Evolutionary conservation across 2,329 filamentous ascomycete genomes (phyloP).

Genomic region (Fusarium nodosum): DNA sequence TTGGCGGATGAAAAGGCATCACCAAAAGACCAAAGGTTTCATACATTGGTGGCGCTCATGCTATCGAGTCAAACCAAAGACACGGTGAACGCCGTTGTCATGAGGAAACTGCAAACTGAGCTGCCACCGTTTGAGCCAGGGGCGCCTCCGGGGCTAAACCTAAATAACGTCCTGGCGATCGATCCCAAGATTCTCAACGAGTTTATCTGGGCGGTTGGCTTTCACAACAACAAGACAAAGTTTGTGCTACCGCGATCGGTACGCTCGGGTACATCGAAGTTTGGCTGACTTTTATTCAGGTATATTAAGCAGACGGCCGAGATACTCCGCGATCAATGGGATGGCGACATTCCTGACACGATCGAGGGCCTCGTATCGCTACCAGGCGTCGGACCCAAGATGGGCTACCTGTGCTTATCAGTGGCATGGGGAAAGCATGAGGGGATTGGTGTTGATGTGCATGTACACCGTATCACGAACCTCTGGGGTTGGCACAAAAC

Average conservation of each 20-base stretch:
- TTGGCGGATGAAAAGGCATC: slow-evolving; percentile 70
- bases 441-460: slow-evolving; percentile 93
- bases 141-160: slow-evolving; percentile 70
- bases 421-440: slow-evolving; percentile 70
- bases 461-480: slow-evolving; percentile 95
- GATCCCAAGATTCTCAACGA: slow-evolving; percentile 75
- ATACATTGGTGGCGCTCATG: slow-evolving; percentile 91
- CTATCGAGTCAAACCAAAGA: slow-evolving; percentile 94
- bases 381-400: slow-evolving; percentile 93
- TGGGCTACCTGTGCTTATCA: slow-evolving; percentile 90
- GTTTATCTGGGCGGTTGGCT: slow-evolving; percentile 87
- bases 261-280: not conserved
- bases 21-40: slow-evolving; percentile 76
- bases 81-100: slow-evolving; percentile 86
- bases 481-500: slow-evolving; percentile 93
- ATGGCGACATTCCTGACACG: slow-evolving; percentile 83
- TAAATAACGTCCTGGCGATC: slow-evolving; percentile 82
- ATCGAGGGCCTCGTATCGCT: slow-evolving; percentile 81
- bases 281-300: slow-evolving; percentile 50
- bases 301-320: slow-evolving; percentile 80
- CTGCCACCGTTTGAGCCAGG: slow-evolving; percentile 67
- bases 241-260: slow-evolving; percentile 36
- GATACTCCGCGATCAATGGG: slow-evolving; percentile 78
- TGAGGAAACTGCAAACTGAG: slow-evolving; percentile 81
- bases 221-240: slow-evolving; percentile 94